These are phyloP conservation scores for Trichoderma semiorbis DNA, from an alignment of 2,329 filamentous ascomycete species.

Conservation along the genomic window DNA sequence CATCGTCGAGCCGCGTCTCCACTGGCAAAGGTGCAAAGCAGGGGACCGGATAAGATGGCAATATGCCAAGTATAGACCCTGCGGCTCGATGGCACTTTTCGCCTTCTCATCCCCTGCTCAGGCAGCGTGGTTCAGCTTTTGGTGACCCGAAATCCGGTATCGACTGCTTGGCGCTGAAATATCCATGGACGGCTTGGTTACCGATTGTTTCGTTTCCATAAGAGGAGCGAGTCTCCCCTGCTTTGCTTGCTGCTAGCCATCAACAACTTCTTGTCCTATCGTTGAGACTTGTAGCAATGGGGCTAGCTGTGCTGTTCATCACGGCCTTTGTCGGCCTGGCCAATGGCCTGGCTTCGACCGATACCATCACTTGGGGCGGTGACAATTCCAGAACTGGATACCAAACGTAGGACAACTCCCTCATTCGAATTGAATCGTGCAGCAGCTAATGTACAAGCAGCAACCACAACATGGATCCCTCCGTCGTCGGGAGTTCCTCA, in stretches of 20 bases:
- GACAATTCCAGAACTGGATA: slow-evolving; percentile 54
- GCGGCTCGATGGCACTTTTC: background rate
- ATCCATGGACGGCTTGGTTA: background rate
- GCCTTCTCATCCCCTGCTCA: background rate
- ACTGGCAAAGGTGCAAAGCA: background rate
- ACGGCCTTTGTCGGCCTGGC: slow-evolving; percentile 34
- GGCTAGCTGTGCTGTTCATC: slow-evolving; percentile 28
- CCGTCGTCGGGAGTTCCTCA: slow-evolving; percentile 50
- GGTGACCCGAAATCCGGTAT: background rate
- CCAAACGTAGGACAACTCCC: slow-evolving; percentile 40
- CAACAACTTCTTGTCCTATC: background rate
- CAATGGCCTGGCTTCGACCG: slow-evolving; percentile 41
- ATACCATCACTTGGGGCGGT: slow-evolving; percentile 59
- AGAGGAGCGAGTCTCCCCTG: background rate
- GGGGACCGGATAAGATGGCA: background rate
- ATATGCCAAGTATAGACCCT: background rate
- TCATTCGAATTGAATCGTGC: background rate
- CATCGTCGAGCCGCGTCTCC: slow-evolving; percentile 4
- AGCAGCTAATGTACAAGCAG: slow-evolving; percentile 22
- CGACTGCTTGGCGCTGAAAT: background rate
- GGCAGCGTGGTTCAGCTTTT: background rate
- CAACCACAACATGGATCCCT: slow-evolving; percentile 62
- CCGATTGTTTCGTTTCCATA: background rate
- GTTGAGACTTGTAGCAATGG: slow-evolving; percentile 23
- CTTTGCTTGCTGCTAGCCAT: background rate